These are phyloP conservation scores for Phaeoacremonium minimum DNA, from an alignment of 2,329 filamentous ascomycete species.

Conservation along the genomic window DNA sequence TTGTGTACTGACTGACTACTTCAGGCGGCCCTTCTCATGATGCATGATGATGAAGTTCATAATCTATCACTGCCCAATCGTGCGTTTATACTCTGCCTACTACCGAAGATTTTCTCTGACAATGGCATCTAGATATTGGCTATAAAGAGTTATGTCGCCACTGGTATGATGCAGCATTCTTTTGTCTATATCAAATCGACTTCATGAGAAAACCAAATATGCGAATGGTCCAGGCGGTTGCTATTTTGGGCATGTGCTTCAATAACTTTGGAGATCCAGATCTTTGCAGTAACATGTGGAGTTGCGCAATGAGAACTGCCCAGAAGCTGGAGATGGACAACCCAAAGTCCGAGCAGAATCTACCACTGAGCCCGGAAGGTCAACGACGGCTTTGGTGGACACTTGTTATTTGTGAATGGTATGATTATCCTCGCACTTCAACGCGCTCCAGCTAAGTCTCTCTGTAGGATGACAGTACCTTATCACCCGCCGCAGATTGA, in stretches of 20 bases:
- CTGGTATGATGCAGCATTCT: conserved; percentile 12
- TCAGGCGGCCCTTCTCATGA: not conserved
- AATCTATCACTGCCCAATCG: not conserved
- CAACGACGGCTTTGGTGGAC: conserved; percentile 9
- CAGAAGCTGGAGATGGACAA: conserved; percentile 6
- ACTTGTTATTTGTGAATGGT: conserved; percentile 10
- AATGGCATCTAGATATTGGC: not conserved
- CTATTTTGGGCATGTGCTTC: conserved; percentile 13
- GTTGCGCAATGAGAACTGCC: conserved; percentile 11
- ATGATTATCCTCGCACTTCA: conserved; percentile 1
- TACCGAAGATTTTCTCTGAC: not conserved
- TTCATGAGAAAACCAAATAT: conserved; percentile 9
- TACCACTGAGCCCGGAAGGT: conserved; percentile 3
- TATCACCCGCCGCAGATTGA: not conserved
- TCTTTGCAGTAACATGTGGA: conserved; percentile 8
- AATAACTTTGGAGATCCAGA: conserved; percentile 10
- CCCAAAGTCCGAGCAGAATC: not conserved
- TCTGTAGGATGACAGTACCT: not conserved
- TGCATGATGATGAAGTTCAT: not conserved
- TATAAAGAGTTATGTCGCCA: conserved; percentile 1
- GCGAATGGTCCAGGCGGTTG: conserved; percentile 10
- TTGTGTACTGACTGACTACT: not conserved
- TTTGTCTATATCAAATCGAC: conserved; percentile 9
- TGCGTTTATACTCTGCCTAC: not conserved
- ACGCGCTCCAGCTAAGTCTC: conserved; percentile 2